Evolutionary conservation across 2,329 filamentous ascomycete genomes (phyloP), one percentile per base, ranked within the genome.

Genomic region (Karstenula rhodostoma): DNA sequence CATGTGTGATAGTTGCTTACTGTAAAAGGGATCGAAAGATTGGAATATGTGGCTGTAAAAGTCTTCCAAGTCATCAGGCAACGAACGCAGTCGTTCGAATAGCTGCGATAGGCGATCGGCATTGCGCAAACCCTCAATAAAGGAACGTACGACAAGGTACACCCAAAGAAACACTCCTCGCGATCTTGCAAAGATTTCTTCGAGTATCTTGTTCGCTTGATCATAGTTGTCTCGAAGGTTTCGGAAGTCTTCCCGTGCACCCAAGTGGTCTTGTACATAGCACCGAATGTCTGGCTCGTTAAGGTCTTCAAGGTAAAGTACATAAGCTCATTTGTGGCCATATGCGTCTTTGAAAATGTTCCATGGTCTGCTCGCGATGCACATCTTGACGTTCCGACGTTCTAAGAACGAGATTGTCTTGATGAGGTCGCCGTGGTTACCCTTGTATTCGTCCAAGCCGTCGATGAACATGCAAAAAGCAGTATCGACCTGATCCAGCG

Each of bases 391-490:
- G 15, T 55, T 10, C 29, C 32, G 27, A n/a, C 12, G 17, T 5
- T 17, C 17, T 22, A 58, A 33, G 13, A 74, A 13, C 78, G 59
- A 17, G 2, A 61, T 22, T 12, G 77, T 19, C 9, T 44, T n/a
- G 2, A 63, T 47, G 13, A 65, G n/a, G 15, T 69, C 59, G 2
- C 15, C 13, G 44, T 61, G 43, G 35, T 67, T 52, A 9, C 61
- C 65, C 15, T 51, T 43, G 43, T 58, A 67, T 50, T 66, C 63
- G 22, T 67, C 65, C 7, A 69, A 40, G 15, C 66, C 66, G 46
- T 68, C 64, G 27, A 68, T 60, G 51, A 68, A 67, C 22, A 27
- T 22, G 32, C 53, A 47, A 12, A 40, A 40, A 15, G 17, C 35
- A 5, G 13, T 40, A 40, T 9, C 17, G 35, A 2, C 4, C 15